Evolutionary conservation across 495 filamentous ascomycete genomes (phyloP), one percentile per base, ranked within the genome.

Genomic region (Aspergillus kassunensis): DNA sequence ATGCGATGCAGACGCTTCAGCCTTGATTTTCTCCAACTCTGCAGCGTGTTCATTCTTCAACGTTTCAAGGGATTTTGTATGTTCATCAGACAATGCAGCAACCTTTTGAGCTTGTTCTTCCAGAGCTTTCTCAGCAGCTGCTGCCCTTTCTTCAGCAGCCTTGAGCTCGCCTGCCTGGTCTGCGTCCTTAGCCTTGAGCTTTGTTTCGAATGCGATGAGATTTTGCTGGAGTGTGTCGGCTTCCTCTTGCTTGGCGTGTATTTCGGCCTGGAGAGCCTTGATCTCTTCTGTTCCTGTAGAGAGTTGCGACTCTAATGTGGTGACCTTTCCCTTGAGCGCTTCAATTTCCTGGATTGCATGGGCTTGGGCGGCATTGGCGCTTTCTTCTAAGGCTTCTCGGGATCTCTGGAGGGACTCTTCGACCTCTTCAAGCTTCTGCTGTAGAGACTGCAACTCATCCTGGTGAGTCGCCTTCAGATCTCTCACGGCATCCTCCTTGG

Each of bases 331-430:
- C 47, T 65, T 66, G 23, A 76, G 65, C 36, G 64, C 54, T 33
- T 76, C 68, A 39, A 76, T 73, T 45, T 75, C 72, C 23, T 72
- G 65, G 16, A 63, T 48, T 8, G 73, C 73, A 43, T 61, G 59
- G 21, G 66, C 63, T 40, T 70, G 65, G 12, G 70, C 70, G 20
- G 66, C 61, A 18, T 53, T 63, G 20, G 61, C 63, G 10, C 64
- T 61, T 10, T 74, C 67, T n/a, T 76, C 71, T 11, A 67, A 25
- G n/a, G 61, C 61, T n/a, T 64, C 62, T 33, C 63, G 66, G 13
- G 59, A 54, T 48, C 71, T 69, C n/a, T 18, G 49, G 13, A 71
- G 61, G 25, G 65, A 58, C 42, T 66, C 60, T 46, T 73, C 67
- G 0, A 66, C 62, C 0, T 66, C 64, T 25, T 64, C 57, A 31